Evolutionary conservation across 2,329 filamentous ascomycete genomes (phyloP), one percentile per base, ranked within the genome.

Genomic region (Plenodomus tracheiphilus): DNA sequence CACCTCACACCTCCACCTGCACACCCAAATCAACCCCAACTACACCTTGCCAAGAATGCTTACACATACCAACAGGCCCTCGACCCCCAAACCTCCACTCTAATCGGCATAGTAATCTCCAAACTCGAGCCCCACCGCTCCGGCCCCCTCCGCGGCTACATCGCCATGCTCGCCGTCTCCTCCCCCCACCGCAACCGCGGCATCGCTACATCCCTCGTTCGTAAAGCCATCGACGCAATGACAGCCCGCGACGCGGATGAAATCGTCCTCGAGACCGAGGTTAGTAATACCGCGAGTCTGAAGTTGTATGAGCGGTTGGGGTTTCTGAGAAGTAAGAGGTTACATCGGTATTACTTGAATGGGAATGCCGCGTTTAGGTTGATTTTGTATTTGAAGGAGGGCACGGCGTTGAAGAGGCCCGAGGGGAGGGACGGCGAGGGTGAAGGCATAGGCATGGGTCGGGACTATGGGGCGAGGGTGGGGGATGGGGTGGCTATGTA

Each of bases 81-180:
- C 30, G 64, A 71, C 48, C 48, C 59, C 16, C 68, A 56, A 21
- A 50, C 77, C 42, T 81, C 85, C 43, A 10, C 35, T 19, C 83
- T 99, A 47, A 83, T 96, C 51, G 94, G 94, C 48, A 92, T 97
- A 39, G 88, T 99, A 38, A 86, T 99, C 51, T 96, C 88, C 74
- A 99, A 99, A 73, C 84, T 99, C 50, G 94, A 99, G 71, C 83
- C 85, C 19, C 94, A 99, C 75, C 84, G 89, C 18, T 89, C 88
- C 5, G 91, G 93, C 56, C 92, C 91, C 1, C 80, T 91, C 56
- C 85, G 94, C 54, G 94, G 94, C 48, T 99, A 99, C 75, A 97
- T 99, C 61, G 94, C 94, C 66, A 99, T 99, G 94, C 81, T 99
- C 36, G 94, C 94, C n/a, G 92, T 96, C 4, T 84, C 86, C 37